Percentiles rank a stretch among this genome's conserved stretches.
phyloP scores from a whole-genome alignment of 225 moss, liverwort and hornwort genomes.

The Asterella californica region DNA sequence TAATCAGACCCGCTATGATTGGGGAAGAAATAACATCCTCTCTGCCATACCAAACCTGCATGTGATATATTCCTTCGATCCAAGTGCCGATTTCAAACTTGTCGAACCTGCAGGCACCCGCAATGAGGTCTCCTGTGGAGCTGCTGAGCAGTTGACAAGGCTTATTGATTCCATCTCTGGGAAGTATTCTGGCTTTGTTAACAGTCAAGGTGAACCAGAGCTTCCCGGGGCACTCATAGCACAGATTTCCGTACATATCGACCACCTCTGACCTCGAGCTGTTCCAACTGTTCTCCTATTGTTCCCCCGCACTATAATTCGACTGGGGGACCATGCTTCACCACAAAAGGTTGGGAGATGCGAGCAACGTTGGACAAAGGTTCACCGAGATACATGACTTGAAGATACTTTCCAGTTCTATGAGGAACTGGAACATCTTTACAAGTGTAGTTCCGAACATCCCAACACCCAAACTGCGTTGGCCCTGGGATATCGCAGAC shows the following conservation, averaged over 20 bases:
- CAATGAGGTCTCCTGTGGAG: too few relatives aligned
- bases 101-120: too few relatives aligned
- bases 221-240: background rate
- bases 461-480: background rate
- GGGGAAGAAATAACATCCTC: too few relatives aligned
- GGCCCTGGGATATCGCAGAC: too few relatives aligned
- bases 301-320: background rate
- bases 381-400: background rate
- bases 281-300: background rate
- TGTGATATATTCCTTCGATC: too few relatives aligned
- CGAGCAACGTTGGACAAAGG: background rate
- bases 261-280: background rate
- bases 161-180: background rate
- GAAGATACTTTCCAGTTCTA: background rate
- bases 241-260: background rate
- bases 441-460: background rate
- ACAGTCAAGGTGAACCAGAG: background rate
- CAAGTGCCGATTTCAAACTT: too few relatives aligned
- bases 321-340: background rate
- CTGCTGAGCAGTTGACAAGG: too few relatives aligned
- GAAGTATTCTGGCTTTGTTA: background rate
- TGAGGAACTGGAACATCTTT: background rate
- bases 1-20: too few relatives aligned
- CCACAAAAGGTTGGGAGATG: background rate
- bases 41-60: too few relatives aligned